phyloP scores from a whole-genome alignment of 169 alveolate species.

The Plasmodium malariae region DNA sequence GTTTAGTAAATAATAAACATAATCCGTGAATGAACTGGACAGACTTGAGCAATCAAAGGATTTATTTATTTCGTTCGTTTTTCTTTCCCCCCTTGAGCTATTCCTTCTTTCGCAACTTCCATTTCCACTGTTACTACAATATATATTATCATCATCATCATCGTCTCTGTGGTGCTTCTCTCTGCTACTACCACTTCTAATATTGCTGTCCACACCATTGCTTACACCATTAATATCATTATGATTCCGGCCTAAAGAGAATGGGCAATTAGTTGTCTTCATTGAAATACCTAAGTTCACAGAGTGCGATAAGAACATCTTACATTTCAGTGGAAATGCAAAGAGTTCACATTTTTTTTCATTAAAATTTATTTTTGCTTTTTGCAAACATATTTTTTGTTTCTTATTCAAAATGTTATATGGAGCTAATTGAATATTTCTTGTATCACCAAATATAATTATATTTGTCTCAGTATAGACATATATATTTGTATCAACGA shows the following conservation, averaged over 20 bases:
- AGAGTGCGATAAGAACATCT: conserved; percentile 9
- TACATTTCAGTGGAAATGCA: conserved; percentile 68
- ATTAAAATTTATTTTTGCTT: conserved; percentile 8
- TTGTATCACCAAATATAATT: conserved; percentile 63
- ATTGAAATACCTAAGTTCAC: neutral
- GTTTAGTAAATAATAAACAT: conserved; percentile 48
- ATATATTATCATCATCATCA: neutral
- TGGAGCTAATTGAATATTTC: conserved; percentile 70
- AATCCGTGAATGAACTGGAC: conserved; percentile 34
- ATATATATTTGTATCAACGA: conserved; percentile 54
- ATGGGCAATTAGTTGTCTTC: neutral
- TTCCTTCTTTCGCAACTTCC: neutral
- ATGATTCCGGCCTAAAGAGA: too few relatives aligned
- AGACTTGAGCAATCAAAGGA: conserved; percentile 9
- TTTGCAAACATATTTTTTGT: conserved; percentile 17
- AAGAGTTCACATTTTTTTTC: conserved; percentile 48
- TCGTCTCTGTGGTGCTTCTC: neutral
- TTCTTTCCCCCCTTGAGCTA: neutral
- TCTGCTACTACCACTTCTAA: neutral
- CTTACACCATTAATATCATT: neutral
- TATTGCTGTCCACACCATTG: neutral
- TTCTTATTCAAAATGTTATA: conserved; percentile 43
- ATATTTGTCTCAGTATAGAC: conserved; percentile 71
- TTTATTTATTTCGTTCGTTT: neutral
- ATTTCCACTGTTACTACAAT: neutral